Percentiles rank a stretch among this genome's conserved stretches.
These are phyloP conservation scores for Rhizopus delemar DNA, from an alignment of 371 early-diverging fungal genomes.

Conservation along the genomic window DNA sequence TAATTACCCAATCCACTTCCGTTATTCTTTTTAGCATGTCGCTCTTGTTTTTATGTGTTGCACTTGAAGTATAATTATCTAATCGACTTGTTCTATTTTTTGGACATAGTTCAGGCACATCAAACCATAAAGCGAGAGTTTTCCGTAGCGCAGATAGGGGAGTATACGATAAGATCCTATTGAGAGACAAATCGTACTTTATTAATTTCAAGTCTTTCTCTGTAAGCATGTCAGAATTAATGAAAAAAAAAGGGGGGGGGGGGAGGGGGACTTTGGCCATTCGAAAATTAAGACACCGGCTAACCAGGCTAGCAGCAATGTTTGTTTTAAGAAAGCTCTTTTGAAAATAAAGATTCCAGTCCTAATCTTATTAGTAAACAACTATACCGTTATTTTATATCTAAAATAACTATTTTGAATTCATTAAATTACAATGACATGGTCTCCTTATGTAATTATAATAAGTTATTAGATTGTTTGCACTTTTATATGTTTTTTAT, in stretches of 20 bases:
- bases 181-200: neutral
- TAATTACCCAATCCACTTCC: constrained; percentile 13
- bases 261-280: too few relatives aligned
- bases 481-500: too few relatives aligned
- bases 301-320: too few relatives aligned
- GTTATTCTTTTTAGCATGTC: constrained; percentile 6
- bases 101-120: constrained; percentile 15
- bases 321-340: too few relatives aligned
- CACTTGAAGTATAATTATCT: constrained; percentile 1
- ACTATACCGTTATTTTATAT: too few relatives aligned
- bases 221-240: neutral
- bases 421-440: too few relatives aligned
- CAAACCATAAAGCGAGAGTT: constrained; percentile 10
- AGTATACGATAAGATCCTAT: neutral
- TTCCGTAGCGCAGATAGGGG: neutral
- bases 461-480: too few relatives aligned
- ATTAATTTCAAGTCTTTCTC: constrained; percentile 6
- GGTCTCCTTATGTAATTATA: too few relatives aligned
- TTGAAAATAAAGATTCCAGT: too few relatives aligned
- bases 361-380: too few relatives aligned
- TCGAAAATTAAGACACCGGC: too few relatives aligned
- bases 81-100: neutral
- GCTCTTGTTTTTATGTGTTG: neutral
- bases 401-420: too few relatives aligned
- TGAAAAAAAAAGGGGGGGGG: neutral